Base-by-base conservation (phyloP, 306 rosid genomes). In the Vicia faba region DNA sequence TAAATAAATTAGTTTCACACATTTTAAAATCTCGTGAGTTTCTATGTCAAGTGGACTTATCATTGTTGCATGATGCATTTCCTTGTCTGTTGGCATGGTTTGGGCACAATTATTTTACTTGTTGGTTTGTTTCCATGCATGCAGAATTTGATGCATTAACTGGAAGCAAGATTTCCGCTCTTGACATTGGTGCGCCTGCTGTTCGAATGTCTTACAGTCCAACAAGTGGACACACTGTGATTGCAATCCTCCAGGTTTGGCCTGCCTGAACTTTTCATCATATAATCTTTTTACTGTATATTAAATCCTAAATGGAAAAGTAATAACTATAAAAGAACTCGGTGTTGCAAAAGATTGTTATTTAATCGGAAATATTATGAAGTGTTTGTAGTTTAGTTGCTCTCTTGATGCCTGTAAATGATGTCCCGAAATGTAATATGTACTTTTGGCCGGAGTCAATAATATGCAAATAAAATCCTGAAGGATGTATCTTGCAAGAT, bases 181-280 rank as follows among this genome's bases (percentile, higher is more conserved):
- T 92, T 79, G 85, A 89, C 68, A 81, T 92, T 69, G 98, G 96
- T 57, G 86, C 90, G 5, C 96, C 95, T 60, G 92, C 77, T 61
- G 96, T 89, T 20, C 89, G 91, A 61, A 92, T 92, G 98, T 81
- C 92, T 53, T 92, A 92, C 64, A 89, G 96, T 68, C 96, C 95
- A 56, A 89, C 95, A 19, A 92, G 89, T 75, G 98, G 96, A 58
- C 98, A 89, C 83, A 79, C 98, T 59, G 95, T 92, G 75, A 77
- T 92, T 61, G 98, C 90, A 25, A 92, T 92, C 55, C 89, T 85
- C 72, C 92, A 87, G 96, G 96, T 92, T 76, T 66, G 79, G 64
- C 75, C 49, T 70, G 20, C 69, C 38, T 46, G 33, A 40, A 57
- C 78, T 64, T 66, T 12, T 68, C 59, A 50, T 62, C 49, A 36